Conservation (phyloP, 2,329 filamentous ascomycete genomes). For the Arthrobotrys entomopaga region DNA sequence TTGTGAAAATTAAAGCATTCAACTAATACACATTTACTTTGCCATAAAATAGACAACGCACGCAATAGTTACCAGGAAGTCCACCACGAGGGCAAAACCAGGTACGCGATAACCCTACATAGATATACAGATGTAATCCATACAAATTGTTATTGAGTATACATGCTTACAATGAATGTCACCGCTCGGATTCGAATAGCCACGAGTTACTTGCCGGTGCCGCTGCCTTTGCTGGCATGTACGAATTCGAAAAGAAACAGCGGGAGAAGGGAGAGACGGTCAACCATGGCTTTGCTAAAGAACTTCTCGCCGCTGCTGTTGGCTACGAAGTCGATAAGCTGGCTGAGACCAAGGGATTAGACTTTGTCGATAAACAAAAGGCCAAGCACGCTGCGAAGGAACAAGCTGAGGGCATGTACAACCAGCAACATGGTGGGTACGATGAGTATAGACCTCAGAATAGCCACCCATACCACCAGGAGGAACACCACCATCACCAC, state of each 20-base stretch:
- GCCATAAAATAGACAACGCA: not conserved
- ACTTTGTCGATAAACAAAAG: conserved; percentile 65
- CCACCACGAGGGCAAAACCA: conserved; percentile 35
- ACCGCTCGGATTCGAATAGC: conserved; percentile 3
- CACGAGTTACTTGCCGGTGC: conserved; percentile 50
- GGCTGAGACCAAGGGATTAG: conserved; percentile 65
- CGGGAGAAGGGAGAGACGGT: conserved; percentile 41
- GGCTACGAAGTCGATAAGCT: conserved; percentile 52
- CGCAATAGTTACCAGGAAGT: not conserved
- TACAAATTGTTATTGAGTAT: not conserved
- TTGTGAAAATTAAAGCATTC: no score
- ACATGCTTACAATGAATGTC: not conserved
- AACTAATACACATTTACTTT: no score
- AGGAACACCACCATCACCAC: conserved; percentile 37
- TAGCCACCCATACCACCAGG: not conserved
- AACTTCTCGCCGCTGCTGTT: conserved; percentile 38
- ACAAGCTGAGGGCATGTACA: conserved; percentile 65
- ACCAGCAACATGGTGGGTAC: conserved; percentile 63
- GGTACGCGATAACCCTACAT: conserved; percentile 13
- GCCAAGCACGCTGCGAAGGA: conserved; percentile 64
- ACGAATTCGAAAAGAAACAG: conserved; percentile 50
- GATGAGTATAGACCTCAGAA: conserved; percentile 60
- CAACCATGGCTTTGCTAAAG: conserved; percentile 51
- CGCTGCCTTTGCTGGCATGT: conserved; percentile 38
- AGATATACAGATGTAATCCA: no score